Evolutionary conservation across 208 protist genomes (phyloP), one percentile per base, ranked within the genome.

Genomic region (Crithidia expoeki): DNA sequence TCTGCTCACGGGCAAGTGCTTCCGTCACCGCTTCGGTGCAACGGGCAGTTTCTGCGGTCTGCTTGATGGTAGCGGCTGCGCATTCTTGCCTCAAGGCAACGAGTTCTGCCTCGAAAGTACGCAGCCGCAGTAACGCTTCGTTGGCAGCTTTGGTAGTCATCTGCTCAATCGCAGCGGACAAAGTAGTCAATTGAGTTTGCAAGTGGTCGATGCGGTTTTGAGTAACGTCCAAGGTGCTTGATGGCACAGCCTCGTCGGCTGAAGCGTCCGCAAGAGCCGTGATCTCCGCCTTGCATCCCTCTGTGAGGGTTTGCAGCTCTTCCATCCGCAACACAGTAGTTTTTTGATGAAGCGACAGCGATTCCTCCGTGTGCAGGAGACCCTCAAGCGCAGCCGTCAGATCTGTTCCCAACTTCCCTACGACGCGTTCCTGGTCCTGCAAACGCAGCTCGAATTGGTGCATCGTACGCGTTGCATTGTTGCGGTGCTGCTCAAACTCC

Each of bases 361-460:
- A 76, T 34, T 58, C 34, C 57, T 68, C 73, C 2, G 63, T 68
- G 38, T 49, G 66, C 38, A 79, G 46, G 27, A 79, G 27, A 12
- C 47, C 71, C 60, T 84, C 73, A 12, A 84, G 64, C n/a, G 62
- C 70, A 9, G 40, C 36, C 2, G 79, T 84, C 58, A 79, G 52
- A 69, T 84, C 79, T 7, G 64, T 49, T 19, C 72, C 71, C 14
- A 84, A 40, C 60, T 74, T 74, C 16, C 61, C 11, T 16, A 72
- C 32, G 10, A 65, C 60, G 11, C 65, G 60, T 30, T 80, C 67
- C 32, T 69, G 40, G 21, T 76, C 72, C 4, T 73, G 28, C 21
- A 65, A 14, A 4, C 59, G 61, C n/a, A 32, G 25, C 7, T 82
- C 77, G 23, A 76, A 36, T n/a, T 66, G 55, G 21, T 57, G 49